Base-by-base conservation (phyloP, 306 rosid species). In the Sicyos baderoa region DNA sequence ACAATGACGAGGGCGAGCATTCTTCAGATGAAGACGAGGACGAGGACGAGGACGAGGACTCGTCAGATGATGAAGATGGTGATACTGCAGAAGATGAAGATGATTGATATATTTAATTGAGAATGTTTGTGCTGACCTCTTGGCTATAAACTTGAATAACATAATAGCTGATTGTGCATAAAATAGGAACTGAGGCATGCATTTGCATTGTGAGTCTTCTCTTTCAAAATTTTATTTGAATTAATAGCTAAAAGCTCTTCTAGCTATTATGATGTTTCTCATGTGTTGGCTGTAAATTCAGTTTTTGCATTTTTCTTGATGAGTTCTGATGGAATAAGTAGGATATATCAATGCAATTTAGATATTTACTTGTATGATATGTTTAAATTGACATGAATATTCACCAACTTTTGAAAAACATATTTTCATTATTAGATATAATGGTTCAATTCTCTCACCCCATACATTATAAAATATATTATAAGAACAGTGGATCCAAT, bases 131-230 rank as follows among this genome's bases (percentile, higher is more conserved):
- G 73, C 55, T 45, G 18, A 4, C 66, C 56, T 49, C 50, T 42
- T 19, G 67, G 54, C 22, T 65, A 21, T 65, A 65, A 21, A 65
- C 21, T 65, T 40, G 44, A 71, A 72, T 67, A 62, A 71, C 67
- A 54, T 79, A 80, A 35, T 75, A 77, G 79, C 54, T 78, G 79
- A 49, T 49, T 86, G 89, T 84, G 78, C 72, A 84, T 81, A 81
- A 70, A 27, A 48, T 70, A 61, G 49, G 48, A 6, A 44, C 8
- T 12, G 51, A 9, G 54, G 68, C 52, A 1, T 14, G 55, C 55
- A 64, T 64, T 0, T 12, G 54, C 54, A 66, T 45, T 66, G 8
- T 22, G 42, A 44, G 47, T 22, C 11, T 12, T 2, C 47, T 19
- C 40, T 45, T 1, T 13, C 54, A 42, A 17, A 64, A 18, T 64